phyloP scores from a whole-genome alignment of 768 basidiomycete species.

The Lyophyllum semitale region DNA sequence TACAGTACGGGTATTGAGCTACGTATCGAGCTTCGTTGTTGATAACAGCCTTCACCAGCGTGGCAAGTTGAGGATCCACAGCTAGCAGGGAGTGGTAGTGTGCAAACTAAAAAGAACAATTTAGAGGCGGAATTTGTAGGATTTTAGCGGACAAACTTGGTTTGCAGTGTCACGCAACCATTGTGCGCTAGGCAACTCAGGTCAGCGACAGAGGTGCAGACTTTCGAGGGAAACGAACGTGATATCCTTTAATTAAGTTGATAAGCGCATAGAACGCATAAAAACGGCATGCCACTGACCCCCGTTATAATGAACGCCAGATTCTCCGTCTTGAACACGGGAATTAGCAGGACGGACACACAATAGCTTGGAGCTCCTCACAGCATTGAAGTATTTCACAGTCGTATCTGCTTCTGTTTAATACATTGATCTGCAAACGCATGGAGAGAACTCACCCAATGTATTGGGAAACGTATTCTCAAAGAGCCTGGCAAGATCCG shows the following conservation, averaged over 20 bases:
- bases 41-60: slow-evolving; percentile 77
- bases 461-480: slow-evolving; percentile 86
- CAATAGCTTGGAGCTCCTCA: slow-evolving; percentile 21
- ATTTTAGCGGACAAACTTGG: slow-evolving; percentile 44
- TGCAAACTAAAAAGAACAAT: slow-evolving; percentile 51
- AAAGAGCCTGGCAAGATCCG: slow-evolving; percentile 76
- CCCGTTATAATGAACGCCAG: slow-evolving; percentile 83
- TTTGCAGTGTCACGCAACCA: slow-evolving; percentile 85
- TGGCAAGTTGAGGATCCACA: slow-evolving; percentile 57
- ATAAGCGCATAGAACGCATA: not conserved
- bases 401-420: slow-evolving; percentile 60
- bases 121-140: not conserved
- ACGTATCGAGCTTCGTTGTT: slow-evolving; percentile 80
- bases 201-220: slow-evolving; percentile 2
- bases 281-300: slow-evolving; percentile 35
- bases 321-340: slow-evolving; percentile 53
- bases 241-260: slow-evolving; percentile 53
- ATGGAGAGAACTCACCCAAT: slow-evolving; percentile 47
- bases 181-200: slow-evolving; percentile 55
- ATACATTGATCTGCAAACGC: not conserved
- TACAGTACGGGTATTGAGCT: slow-evolving; percentile 73
- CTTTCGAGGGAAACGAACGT: slow-evolving; percentile 47
- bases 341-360: not conserved
- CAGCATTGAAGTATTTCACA: slow-evolving; percentile 72
- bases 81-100: slow-evolving; percentile 65